A percentile compares a stretch with the other conserved stretches of the same genome.
These are phyloP conservation scores for Plasmodium gaboni DNA, from an alignment of 169 alveolate species.

Conservation along the genomic window DNA sequence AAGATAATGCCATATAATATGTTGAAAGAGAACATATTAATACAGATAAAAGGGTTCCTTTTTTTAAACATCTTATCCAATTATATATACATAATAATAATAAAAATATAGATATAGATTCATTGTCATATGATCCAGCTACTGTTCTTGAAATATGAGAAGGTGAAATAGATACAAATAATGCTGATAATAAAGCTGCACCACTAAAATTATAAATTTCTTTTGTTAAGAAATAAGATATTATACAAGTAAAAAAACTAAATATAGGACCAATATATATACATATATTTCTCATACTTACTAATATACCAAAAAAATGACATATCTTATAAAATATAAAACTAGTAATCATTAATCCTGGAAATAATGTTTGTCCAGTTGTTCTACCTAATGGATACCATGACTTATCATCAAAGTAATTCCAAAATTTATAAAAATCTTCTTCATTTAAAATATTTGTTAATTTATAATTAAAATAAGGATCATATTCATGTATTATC, in stretches of 20 bases:
- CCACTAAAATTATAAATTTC: conserved; percentile 85
- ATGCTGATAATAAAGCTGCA: conserved; percentile 96
- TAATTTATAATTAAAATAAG: conserved; percentile 98
- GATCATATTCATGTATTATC: conserved; percentile 98
- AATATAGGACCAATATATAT: conserved; percentile 97
- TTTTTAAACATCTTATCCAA: conserved; percentile 94
- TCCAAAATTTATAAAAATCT: conserved; percentile 96
- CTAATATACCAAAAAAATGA: conserved; percentile 86
- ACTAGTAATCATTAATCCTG: conserved; percentile 98
- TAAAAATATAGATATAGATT: conserved; percentile 98
- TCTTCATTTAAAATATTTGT: conserved; percentile 94
- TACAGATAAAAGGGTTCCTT: conserved; percentile 91
- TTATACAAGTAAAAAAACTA: conserved; percentile 94
- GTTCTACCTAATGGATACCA: conserved; percentile 99
- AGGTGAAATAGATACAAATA: conserved; percentile 97
- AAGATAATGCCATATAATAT: conserved; percentile 96
- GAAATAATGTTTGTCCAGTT: conserved; percentile 98
- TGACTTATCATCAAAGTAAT: conserved; percentile 96
- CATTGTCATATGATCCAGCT: conserved; percentile 98
- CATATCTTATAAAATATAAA: conserved; percentile 87
- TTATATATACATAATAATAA: conserved; percentile 94
- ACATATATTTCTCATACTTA: conserved; percentile 95
- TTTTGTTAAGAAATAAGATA: conserved; percentile 93
- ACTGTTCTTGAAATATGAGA: conserved; percentile 96
- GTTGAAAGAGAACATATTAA: conserved; percentile 82